Base-by-base conservation (phyloP, 2,329 filamentous ascomycete species). In the Onygenales sp. region DNA sequence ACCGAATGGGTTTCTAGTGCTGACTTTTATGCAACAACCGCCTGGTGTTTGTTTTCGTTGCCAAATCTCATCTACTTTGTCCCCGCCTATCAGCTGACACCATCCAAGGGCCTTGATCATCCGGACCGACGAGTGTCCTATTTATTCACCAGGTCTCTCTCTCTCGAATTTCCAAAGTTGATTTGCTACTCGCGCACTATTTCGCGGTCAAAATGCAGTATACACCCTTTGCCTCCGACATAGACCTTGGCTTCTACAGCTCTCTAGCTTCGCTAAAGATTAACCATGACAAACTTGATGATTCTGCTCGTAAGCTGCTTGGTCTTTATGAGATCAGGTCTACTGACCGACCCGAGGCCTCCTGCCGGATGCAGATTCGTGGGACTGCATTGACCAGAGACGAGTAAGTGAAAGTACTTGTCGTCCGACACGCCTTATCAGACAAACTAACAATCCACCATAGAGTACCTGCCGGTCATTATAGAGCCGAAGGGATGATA, bases 241-340 rank as follows among this genome's bases (percentile, higher is more conserved):
- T 97, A 66, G 93, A 98, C 68, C 79, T 97, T 43, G 89, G 90
- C 44, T 98, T 98, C 72, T 98, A 96, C 69, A 86, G 88, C 45
- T 85, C 89, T 5, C 81, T 98, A n/a, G 93, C 94, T 55, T 83
- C 86, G 5, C 87, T 86, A 60, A 98, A 98, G 74, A 89, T 98
- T 67, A 90, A 97, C 69, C 86, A 95, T 79, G 93, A 96, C 74
- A 95, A 91, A 73, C 87, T 98, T 50, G 88, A 96, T 74, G 92
- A 95, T 70, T 95, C 91, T 8, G 87, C 90, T 27, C 87, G 92
- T 44, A 85, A 86, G 56, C 80, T 97, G 2, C 78, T 95, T 33
- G 93, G 93, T 3, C 74, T 95, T 43, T 98, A 98, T 69, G 89
- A 96, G 71, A 83, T 93, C 60, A 86, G 86, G 43, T 76, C 83